phyloP scores from a whole-genome alignment of 2,329 filamentous ascomycete genomes.

The Cercospora canescens region DNA sequence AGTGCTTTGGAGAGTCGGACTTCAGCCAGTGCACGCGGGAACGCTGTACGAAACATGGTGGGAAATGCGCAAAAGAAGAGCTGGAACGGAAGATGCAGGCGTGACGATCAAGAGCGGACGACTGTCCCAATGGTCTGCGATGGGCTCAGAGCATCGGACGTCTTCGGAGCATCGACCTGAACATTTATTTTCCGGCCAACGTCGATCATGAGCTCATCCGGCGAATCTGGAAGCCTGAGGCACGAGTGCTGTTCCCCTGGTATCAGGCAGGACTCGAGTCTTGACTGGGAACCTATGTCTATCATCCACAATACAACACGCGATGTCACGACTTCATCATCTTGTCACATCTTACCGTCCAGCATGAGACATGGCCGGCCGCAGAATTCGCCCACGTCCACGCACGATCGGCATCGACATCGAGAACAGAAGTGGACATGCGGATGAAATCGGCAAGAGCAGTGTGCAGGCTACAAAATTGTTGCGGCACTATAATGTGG shows the following conservation, averaged over 20 bases:
- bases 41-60: constrained; percentile 23
- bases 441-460: constrained; percentile 1
- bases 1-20: constrained; percentile 15
- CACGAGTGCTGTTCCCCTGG: not conserved
- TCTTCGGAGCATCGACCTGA: not conserved
- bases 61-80: not conserved
- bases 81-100: not conserved
- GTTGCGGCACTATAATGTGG: not conserved
- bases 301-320: not conserved
- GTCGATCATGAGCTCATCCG: not conserved
- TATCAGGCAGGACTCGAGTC: not conserved
- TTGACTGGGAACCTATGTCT: not conserved
- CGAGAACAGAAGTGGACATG: not conserved
- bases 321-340: not conserved
- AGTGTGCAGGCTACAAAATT: not conserved
- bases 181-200: constrained; percentile 1
- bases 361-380: not conserved
- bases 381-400: not conserved
- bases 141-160: not conserved
- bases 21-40: constrained; percentile 14
- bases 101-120: not conserved
- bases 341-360: not conserved
- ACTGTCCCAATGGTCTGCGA: not conserved
- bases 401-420: not conserved
- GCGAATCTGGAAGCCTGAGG: not conserved